Conservation (phyloP, 2,329 filamentous ascomycete species). For the Onygena corvina region DNA sequence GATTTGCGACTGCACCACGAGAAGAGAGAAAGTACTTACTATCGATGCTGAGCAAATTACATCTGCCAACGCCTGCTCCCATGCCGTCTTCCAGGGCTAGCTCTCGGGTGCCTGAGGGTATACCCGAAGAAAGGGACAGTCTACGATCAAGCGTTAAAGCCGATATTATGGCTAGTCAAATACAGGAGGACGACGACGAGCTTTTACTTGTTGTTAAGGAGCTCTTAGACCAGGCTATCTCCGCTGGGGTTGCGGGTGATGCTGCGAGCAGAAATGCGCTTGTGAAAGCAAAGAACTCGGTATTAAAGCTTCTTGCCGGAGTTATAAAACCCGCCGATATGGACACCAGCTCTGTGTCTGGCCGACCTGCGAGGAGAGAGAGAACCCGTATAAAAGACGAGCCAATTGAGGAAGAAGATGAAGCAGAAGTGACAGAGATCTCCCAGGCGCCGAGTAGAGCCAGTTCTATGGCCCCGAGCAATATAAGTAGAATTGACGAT, state of each 20-base stretch:
- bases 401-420: slow-evolving; percentile 9
- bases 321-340: neutral
- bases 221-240: slow-evolving; percentile 45
- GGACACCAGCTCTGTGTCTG: neutral
- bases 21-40: slow-evolving; percentile 78
- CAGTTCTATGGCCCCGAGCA: neutral
- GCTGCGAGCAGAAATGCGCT: slow-evolving; percentile 36
- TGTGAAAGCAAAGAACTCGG: slow-evolving; percentile 35
- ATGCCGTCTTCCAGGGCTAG: slow-evolving; percentile 46
- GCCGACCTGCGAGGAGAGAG: neutral
- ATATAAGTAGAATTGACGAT: slow-evolving; percentile 5
- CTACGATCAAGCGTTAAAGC: slow-evolving; percentile 37
- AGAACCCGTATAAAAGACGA: slow-evolving; percentile 11
- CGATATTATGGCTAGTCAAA: slow-evolving; percentile 29
- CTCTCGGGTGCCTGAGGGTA: slow-evolving; percentile 38
- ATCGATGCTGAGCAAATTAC: slow-evolving; percentile 67
- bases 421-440: neutral
- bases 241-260: slow-evolving; percentile 32
- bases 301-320: slow-evolving; percentile 31
- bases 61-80: slow-evolving; percentile 56
- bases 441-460: neutral
- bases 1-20: slow-evolving; percentile 33
- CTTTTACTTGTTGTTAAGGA: slow-evolving; percentile 45
- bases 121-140: slow-evolving; percentile 49
- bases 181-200: slow-evolving; percentile 41